Evolutionary conservation across 192 early-diverging fungal species (phyloP).

Genomic region (Backusella macrospora): DNA sequence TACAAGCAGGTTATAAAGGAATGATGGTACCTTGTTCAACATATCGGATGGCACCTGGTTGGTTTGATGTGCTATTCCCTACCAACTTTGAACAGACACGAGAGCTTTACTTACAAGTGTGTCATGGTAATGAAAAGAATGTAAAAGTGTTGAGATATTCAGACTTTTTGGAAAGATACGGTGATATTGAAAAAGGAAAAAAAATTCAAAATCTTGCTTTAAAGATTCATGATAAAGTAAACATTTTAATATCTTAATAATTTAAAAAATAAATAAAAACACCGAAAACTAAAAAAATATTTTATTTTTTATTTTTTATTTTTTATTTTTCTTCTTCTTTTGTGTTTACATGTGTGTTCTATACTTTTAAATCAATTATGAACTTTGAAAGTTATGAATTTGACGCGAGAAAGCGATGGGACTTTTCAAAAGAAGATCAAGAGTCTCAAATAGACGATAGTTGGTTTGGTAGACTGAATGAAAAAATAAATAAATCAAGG

Average conservation of each 20-base stretch:
- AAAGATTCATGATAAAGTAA: constrained; percentile 89
- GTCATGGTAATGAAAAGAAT: constrained; percentile 50
- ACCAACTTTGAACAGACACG: constrained; percentile 89
- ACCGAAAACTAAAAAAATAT: not conserved
- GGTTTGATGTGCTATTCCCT: constrained; percentile 98
- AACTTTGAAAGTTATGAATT: not conserved
- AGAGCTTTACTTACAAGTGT: constrained; percentile 73
- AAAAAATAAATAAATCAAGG: not conserved
- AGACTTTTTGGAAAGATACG: constrained; percentile 79
- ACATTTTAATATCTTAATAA: constrained; percentile 52
- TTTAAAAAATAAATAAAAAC: not conserved
- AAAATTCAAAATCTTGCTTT: constrained; percentile 94
- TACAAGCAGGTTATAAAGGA: constrained; percentile 87
- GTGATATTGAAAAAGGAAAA: constrained; percentile 69
- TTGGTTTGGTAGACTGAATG: not conserved
- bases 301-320: not conserved
- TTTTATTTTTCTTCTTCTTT: not conserved
- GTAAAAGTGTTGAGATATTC: constrained; percentile 70
- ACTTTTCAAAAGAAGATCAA: not conserved
- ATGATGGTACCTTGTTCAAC: constrained; percentile 95
- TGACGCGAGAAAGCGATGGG: not conserved
- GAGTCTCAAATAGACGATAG: not conserved
- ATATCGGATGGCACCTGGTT: constrained; percentile 94
- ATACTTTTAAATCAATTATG: not conserved
- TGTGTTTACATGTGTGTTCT: not conserved